Conservation (phyloP, 2,329 filamentous ascomycete species). For the Fonsecaea nubica region DNA sequence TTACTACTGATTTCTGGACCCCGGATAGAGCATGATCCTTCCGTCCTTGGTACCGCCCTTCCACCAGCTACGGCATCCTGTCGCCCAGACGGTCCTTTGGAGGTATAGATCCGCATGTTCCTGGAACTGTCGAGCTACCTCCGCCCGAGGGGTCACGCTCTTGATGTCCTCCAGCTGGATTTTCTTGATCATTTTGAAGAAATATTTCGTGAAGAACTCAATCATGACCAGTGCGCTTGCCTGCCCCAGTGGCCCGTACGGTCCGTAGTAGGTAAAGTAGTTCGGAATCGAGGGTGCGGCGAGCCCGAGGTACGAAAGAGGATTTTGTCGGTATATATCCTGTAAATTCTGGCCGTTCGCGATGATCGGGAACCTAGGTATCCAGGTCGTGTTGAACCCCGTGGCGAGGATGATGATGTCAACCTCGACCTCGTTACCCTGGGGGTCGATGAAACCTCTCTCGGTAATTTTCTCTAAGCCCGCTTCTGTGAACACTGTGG, state of each 20-base stretch:
- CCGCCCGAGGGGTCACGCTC: slow-evolving; percentile 47
- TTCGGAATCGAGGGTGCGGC: slow-evolving; percentile 40
- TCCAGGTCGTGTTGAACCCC: slow-evolving; percentile 36
- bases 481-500: slow-evolving; percentile 50
- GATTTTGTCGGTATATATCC: slow-evolving; percentile 27
- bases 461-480: slow-evolving; percentile 47
- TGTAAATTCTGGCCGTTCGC: slow-evolving; percentile 26
- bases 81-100: slow-evolving; percentile 40
- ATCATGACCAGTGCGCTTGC: slow-evolving; percentile 25
- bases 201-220: slow-evolving; percentile 24
- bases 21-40: background rate
- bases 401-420: slow-evolving; percentile 36
- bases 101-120: slow-evolving; percentile 55
- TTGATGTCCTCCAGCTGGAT: slow-evolving; percentile 35
- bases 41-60: background rate
- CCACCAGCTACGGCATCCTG: background rate
- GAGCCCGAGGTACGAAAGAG: slow-evolving; percentile 32
- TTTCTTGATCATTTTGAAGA: slow-evolving; percentile 31
- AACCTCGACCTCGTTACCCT: slow-evolving; percentile 38
- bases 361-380: slow-evolving; percentile 31
- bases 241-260: slow-evolving; percentile 41
- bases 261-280: slow-evolving; percentile 40
- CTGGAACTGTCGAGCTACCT: slow-evolving; percentile 56
- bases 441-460: slow-evolving; percentile 43
- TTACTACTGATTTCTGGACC: slow-evolving; percentile 1